These are phyloP conservation scores for Albugo laibachii DNA, from an alignment of 352 stramenopile species.

Conservation along the genomic window DNA sequence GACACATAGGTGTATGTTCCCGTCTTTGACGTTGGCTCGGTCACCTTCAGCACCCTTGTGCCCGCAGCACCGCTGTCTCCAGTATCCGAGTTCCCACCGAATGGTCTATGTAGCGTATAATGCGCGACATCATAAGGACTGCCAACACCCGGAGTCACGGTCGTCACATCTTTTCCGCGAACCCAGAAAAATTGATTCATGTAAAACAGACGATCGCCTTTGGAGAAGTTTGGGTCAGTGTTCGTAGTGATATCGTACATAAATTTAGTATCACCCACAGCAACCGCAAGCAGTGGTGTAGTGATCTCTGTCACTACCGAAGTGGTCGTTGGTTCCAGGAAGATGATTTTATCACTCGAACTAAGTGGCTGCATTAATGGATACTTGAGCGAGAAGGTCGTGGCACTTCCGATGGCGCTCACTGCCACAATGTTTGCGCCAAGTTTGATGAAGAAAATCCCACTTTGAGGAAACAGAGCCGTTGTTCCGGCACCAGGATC, in stretches of 20 bases:
- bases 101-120: constrained; percentile 21
- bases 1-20: constrained; percentile 52
- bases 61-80: constrained; percentile 4
- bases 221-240: not conserved
- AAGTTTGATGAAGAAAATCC: constrained; percentile 11
- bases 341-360: constrained; percentile 4
- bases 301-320: not conserved
- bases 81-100: constrained; percentile 14
- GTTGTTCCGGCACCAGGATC: too few relatives aligned
- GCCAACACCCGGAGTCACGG: too few relatives aligned
- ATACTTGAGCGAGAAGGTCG: constrained; percentile 12
- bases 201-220: constrained; percentile 24
- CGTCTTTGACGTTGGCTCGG: constrained; percentile 6
- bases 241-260: constrained; percentile 2
- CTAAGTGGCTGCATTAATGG: constrained; percentile 11
- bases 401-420: not conserved
- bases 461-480: too few relatives aligned
- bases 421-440: constrained; percentile 9
- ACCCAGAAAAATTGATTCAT: constrained; percentile 40
- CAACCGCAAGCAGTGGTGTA: not conserved
- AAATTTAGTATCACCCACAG: constrained; percentile 7
- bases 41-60: constrained; percentile 14
- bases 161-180: constrained; percentile 5
- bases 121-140: not conserved
- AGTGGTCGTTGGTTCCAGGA: not conserved